phyloP scores from a whole-genome alignment of 306 rosid genomes.

The Begonia fuchsioides region DNA sequence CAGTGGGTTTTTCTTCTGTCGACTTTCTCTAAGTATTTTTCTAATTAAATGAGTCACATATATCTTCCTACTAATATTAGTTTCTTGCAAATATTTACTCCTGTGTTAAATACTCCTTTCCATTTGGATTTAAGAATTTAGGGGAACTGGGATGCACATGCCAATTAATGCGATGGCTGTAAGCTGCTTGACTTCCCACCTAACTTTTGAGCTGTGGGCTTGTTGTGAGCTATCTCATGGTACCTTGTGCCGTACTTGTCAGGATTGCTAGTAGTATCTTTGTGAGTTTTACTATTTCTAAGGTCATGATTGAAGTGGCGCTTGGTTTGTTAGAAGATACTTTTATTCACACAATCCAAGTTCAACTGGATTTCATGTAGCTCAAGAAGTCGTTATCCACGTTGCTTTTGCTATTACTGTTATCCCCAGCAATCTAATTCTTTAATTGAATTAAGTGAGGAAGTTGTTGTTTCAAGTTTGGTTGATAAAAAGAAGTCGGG shows the following conservation, averaged over 20 bases:
- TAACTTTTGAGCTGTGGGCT: constrained; percentile 38
- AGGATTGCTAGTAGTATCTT: constrained; percentile 94
- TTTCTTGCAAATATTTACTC: not conserved
- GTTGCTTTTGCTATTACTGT: no score
- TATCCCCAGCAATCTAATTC: not conserved
- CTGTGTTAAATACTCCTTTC: not conserved
- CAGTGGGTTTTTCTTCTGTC: no score
- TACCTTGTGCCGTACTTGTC: constrained; percentile 96
- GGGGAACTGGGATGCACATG: constrained; percentile 71
- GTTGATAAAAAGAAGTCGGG: constrained; percentile 21
- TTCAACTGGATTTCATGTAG: constrained; percentile 7
- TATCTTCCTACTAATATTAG: not conserved
- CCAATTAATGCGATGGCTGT: constrained; percentile 33
- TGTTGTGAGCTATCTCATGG: constrained; percentile 87
- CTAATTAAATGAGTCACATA: no score
- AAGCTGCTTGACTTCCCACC: constrained; percentile 45
- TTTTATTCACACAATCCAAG: no score
- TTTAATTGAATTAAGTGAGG: constrained; percentile 4
- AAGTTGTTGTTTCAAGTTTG: constrained; percentile 9
- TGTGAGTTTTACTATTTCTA: constrained; percentile 83
- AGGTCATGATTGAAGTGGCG: constrained; percentile 23
- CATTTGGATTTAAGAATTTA: constrained; percentile 33
- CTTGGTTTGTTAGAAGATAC: no score
- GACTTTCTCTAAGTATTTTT: no score
- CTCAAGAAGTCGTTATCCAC: constrained; percentile 5